These are phyloP conservation scores for Pichia sp. DNA, from an alignment of 1,139 yeast genomes.

Conservation along the genomic window DNA sequence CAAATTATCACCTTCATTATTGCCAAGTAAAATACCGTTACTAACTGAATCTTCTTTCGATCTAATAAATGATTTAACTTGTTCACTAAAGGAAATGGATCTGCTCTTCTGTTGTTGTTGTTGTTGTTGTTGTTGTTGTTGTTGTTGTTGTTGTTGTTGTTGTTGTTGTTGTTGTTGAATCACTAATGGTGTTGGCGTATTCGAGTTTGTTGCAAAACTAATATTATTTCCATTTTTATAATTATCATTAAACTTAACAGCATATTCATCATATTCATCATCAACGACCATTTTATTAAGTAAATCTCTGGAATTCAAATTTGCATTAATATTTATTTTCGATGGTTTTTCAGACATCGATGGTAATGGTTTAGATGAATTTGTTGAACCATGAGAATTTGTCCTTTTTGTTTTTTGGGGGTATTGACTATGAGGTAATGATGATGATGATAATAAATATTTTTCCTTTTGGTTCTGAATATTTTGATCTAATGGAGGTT, in stretches of 20 bases:
- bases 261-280: conserved; percentile 25
- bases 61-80: conserved; percentile 29
- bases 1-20: conserved; percentile 2
- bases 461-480: too few species aligned
- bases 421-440: background rate
- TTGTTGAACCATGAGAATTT: conserved; percentile 8
- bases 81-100: conserved; percentile 34
- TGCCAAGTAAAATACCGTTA: conserved; percentile 23
- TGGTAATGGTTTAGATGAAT: background rate
- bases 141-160: background rate
- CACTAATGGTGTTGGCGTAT: conserved; percentile 18
- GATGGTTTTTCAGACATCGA: conserved; percentile 6
- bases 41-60: conserved; percentile 26
- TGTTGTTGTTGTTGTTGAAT: background rate
- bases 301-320: conserved; percentile 27
- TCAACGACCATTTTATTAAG: conserved; percentile 30
- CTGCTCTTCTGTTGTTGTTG: conserved; percentile 1
- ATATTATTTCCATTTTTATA: conserved; percentile 6
- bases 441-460: background rate
- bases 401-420: conserved; percentile 3
- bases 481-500: too few species aligned
- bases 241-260: conserved; percentile 17
- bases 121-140: background rate
- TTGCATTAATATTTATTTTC: conserved; percentile 9
- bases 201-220: conserved; percentile 14